These are phyloP conservation scores for Zygosaccharomyces gambellarensis DNA, from an alignment of 805 yeast species.

Conservation along the genomic window DNA sequence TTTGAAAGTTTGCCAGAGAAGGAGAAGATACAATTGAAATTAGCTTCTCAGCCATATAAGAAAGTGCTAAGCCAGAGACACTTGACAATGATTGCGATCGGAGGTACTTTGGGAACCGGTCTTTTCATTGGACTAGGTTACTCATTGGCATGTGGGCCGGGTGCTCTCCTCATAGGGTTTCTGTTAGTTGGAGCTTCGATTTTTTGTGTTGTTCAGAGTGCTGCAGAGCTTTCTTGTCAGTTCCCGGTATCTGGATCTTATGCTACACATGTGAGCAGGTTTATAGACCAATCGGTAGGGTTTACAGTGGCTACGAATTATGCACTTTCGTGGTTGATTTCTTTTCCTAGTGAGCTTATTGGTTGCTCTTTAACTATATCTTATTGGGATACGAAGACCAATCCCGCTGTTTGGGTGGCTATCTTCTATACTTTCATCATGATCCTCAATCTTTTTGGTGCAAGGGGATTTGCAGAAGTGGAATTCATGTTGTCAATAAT, in stretches of 20 bases:
- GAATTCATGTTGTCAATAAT: conserved; percentile 45
- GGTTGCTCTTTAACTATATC: conserved; percentile 50
- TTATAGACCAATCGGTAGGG: conserved; percentile 56
- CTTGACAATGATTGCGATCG: conserved; percentile 31
- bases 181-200: conserved; percentile 27
- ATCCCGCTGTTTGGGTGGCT: conserved; percentile 29
- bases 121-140: conserved; percentile 30
- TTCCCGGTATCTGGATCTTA: conserved; percentile 52
- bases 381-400: conserved; percentile 38
- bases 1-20: conserved; percentile 8
- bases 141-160: conserved; percentile 28
- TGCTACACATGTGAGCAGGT: conserved; percentile 52
- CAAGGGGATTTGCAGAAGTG: conserved; percentile 50
- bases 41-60: conserved; percentile 20
- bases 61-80: conserved; percentile 25
- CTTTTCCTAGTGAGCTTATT: conserved; percentile 51
- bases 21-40: conserved; percentile 10
- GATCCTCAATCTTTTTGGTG: conserved; percentile 47
- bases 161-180: conserved; percentile 25
- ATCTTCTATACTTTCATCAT: conserved; percentile 36
- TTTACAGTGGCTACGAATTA: conserved; percentile 60
- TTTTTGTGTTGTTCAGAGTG: conserved; percentile 30
- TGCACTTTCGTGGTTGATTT: conserved; percentile 51
- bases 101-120: conserved; percentile 34
- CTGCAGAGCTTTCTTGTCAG: conserved; percentile 46